Conservation (phyloP, 345 rosid species). For the Boechera stricta region DNA sequence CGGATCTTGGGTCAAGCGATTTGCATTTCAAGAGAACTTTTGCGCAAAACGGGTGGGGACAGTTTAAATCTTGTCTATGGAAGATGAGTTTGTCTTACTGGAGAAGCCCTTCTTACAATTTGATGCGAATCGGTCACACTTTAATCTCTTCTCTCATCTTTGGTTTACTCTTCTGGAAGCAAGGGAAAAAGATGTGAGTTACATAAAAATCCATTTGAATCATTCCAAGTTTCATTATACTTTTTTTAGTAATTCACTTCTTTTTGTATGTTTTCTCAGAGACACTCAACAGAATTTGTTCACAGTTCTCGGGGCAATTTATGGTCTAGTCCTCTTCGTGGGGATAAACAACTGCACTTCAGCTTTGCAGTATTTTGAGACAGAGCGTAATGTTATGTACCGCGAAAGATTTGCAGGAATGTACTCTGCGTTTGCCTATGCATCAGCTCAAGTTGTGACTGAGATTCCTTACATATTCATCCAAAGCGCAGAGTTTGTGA, state of each 20-base stretch:
- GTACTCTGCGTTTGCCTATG: slow-evolving; percentile 78
- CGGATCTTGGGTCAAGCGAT: slow-evolving; percentile 55
- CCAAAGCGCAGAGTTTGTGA: slow-evolving; percentile 52
- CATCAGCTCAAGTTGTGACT: slow-evolving; percentile 71
- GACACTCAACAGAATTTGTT: slow-evolving; percentile 67
- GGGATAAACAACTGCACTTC: slow-evolving; percentile 72
- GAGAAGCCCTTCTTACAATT: slow-evolving; percentile 83
- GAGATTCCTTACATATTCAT: slow-evolving; percentile 72
- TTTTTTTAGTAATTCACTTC: not conserved
- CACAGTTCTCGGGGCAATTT: slow-evolving; percentile 66
- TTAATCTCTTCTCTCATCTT: slow-evolving; percentile 54
- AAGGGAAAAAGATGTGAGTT: slow-evolving; percentile 69
- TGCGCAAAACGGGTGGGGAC: slow-evolving; percentile 65
- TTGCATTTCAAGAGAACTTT: slow-evolving; percentile 61
- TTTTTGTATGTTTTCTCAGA: slow-evolving; percentile 44
- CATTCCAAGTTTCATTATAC: not conserved
- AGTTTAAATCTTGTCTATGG: slow-evolving; percentile 78
- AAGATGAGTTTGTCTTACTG: slow-evolving; percentile 79
- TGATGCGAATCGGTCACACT: slow-evolving; percentile 52
- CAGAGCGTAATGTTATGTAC: slow-evolving; percentile 71
- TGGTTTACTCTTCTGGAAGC: slow-evolving; percentile 72
- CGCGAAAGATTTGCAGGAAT: slow-evolving; percentile 84
- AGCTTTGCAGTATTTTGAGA: slow-evolving; percentile 59
- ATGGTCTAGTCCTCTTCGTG: slow-evolving; percentile 53
- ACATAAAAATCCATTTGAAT: not conserved